Evolutionary conservation across 441 rosid genomes (phyloP), one percentile per base, ranked within the genome.

Genomic region (Gossypium schwendimanii): DNA sequence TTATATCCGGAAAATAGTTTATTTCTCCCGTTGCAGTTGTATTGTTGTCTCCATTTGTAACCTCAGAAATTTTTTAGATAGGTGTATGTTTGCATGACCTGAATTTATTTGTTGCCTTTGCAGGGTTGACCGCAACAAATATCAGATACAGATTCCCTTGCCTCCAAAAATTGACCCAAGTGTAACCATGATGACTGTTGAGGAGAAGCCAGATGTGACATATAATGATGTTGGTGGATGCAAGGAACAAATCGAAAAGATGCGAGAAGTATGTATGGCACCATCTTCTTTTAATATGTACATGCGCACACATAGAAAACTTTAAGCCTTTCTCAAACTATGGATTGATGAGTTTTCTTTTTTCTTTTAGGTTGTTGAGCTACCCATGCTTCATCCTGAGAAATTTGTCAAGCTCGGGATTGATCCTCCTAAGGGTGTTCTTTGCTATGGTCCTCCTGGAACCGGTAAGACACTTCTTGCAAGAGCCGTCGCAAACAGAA

Each of bases 201-300:
- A 94, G 86, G 99, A 94, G 82, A 94, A 94, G 76, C 99, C 99
- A n/a, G 99, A 94, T 87, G 99, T 94, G 24, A 94, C 99, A 3
- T 94, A 94, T 79, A 92, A 91, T 81, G 99, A 94, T 75, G 99
- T 94, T 71, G 99, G 99, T 54, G 99, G 99, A 67, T 94, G 99
- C 70, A 94, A 94, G 79, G 99, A 94, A 84, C 98, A 94, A 75
- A 94, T 94, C 75, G 97, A 94, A 76, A 94, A 82, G 84, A 91
- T 94, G 98, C 78, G 98, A 69, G 98, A 94, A 83, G 98, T 92
- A 67, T 23, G 88, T 82, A 11, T 55, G 28, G 24, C 45, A 31
- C 58, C 54, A 26, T 71, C 33, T 11, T 52, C 4, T n/a, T 9
- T 61, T 31, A 61, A 61, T 33, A 33, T 31, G 45, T 61, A 28